Evolutionary conservation across 495 filamentous ascomycete species (phyloP).

Genomic region (Apiosordaria backusii): DNA sequence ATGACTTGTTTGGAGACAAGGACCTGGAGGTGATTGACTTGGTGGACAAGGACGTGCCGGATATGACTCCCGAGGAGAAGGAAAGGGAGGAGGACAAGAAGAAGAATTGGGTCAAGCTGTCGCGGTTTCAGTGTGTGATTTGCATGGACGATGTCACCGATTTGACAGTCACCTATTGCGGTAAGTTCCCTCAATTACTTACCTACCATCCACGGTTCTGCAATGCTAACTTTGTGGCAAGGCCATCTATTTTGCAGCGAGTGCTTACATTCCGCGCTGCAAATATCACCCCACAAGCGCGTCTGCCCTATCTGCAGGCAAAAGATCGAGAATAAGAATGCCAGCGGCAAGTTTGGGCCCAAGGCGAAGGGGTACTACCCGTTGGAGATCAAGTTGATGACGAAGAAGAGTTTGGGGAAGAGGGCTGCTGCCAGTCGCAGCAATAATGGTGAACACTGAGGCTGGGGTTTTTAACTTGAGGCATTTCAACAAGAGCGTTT

Average conservation of each 20-base stretch:
- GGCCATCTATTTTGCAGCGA: conserved; percentile 84
- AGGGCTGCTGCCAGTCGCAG: not conserved
- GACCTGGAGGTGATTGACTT: conserved; percentile 42
- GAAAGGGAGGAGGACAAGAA: conserved; percentile 48
- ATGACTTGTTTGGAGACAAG: conserved; percentile 26
- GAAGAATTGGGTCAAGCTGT: conserved; percentile 53
- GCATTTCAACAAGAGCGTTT: not conserved
- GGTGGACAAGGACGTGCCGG: conserved; percentile 57
- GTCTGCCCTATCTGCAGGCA: conserved; percentile 54
- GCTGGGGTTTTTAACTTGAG: not conserved
- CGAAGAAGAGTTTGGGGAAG: conserved; percentile 44
- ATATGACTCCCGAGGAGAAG: conserved; percentile 60
- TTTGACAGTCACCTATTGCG: conserved; percentile 76
- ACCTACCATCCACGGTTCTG: too few species aligned
- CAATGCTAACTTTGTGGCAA: conserved; percentile 27
- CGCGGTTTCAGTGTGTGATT: conserved; percentile 69
- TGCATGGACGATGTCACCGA: conserved; percentile 76
- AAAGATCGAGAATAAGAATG: conserved; percentile 52
- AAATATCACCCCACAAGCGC: conserved; percentile 50
- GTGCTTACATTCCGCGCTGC: conserved; percentile 72
- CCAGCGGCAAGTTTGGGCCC: conserved; percentile 33
- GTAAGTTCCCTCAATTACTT: too few species aligned
- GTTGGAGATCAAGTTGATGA: conserved; percentile 60
- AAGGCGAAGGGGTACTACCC: conserved; percentile 49
- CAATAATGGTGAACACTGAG: not conserved